Conservation (phyloP, 768 basidiomycete species). For the Gloeopeniophorella convolvens region DNA sequence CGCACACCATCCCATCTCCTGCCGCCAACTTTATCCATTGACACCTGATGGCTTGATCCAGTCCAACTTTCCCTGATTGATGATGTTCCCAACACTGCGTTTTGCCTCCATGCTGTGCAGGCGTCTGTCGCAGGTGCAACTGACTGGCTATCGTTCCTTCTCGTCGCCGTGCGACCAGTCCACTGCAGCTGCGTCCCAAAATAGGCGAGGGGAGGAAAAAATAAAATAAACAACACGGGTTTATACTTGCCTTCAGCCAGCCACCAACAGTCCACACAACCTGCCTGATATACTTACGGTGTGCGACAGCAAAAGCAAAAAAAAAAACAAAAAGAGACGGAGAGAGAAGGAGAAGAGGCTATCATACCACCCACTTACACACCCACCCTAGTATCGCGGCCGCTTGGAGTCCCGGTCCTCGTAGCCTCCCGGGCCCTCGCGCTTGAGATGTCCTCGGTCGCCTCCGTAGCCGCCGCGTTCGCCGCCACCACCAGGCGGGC, state of each 20-base stretch:
- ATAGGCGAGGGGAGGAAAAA: not conserved
- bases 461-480: conserved; percentile 35
- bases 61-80: too few relatives aligned
- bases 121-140: too few relatives aligned
- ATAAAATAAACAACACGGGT: conserved; percentile 8
- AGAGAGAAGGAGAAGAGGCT: conserved; percentile 13
- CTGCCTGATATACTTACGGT: conserved; percentile 13
- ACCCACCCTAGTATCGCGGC: conserved; percentile 52
- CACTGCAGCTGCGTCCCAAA: not conserved
- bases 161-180: too few relatives aligned
- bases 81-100: too few relatives aligned
- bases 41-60: conserved; percentile 6
- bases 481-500: conserved; percentile 26
- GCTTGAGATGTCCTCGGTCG: conserved; percentile 61
- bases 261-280: conserved; percentile 7
- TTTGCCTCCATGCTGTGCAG: too few relatives aligned
- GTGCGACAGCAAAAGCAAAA: conserved; percentile 1
- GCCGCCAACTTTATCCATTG: too few relatives aligned
- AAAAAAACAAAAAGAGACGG: conserved; percentile 4
- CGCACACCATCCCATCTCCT: not conserved
- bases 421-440: conserved; percentile 59
- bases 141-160: too few relatives aligned
- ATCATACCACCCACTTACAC: conserved; percentile 18
- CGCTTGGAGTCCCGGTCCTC: conserved; percentile 81
- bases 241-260: conserved; percentile 17